Conservation (phyloP, 2,329 filamentous ascomycete genomes). For the Bipolaris gigantea region DNA sequence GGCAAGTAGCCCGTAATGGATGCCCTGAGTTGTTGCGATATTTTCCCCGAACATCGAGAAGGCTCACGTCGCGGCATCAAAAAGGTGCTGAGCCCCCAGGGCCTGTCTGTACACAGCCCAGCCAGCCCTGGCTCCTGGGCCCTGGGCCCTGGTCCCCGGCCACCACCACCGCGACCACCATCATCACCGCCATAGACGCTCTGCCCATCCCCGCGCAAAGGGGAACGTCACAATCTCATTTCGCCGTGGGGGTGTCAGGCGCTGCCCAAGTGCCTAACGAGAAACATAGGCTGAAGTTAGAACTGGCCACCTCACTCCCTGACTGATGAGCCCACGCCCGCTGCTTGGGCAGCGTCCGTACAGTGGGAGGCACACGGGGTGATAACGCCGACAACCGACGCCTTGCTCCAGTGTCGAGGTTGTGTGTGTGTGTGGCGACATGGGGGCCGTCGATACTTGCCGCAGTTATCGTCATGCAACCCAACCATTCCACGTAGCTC, state of each 20-base stretch:
- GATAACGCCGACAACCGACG: conserved; percentile 16
- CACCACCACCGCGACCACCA: too few species aligned
- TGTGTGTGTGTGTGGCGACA: conserved; percentile 11
- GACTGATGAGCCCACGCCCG: conserved; percentile 1
- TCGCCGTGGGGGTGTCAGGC: neutral
- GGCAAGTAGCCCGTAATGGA: conserved; percentile 27
- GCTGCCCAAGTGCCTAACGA: conserved; percentile 1
- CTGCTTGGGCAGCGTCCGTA: conserved; percentile 15
- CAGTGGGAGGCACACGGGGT: conserved; percentile 10
- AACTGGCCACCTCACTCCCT: conserved; percentile 15
- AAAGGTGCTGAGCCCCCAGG: conserved; percentile 4
- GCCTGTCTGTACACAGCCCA: neutral
- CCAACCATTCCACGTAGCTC: conserved; percentile 10
- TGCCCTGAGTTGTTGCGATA: conserved; percentile 8
- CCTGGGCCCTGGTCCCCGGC: too few species aligned
- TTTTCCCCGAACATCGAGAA: conserved; percentile 4
- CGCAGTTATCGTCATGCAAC: conserved; percentile 18
- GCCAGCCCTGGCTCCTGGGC: too few species aligned
- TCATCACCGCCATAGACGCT: neutral
- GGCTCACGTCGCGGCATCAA: conserved; percentile 5
- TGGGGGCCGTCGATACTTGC: conserved; percentile 8
- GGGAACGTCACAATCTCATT: neutral
- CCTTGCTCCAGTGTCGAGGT: conserved; percentile 4
- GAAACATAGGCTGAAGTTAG: conserved; percentile 9
- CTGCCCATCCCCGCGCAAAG: neutral